Conservation (phyloP, 73 alveolate genomes). For the Paramecium sonneborni region DNA sequence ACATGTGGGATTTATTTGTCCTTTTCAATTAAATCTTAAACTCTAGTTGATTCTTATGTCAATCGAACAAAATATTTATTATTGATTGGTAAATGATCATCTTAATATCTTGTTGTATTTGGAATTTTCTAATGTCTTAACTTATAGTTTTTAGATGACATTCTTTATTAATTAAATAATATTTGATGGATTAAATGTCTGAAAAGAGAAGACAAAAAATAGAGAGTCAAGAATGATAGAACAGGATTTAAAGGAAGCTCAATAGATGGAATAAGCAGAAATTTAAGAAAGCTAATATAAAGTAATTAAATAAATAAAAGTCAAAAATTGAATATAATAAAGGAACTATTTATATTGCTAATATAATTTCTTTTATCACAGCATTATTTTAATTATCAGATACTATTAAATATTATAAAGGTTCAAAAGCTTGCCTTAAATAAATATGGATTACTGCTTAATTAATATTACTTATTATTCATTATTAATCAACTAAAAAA, state of each 20-base stretch:
- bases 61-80: background rate
- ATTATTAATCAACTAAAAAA: background rate
- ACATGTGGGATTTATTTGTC: background rate
- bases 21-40: background rate
- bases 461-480: background rate
- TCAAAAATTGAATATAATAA: background rate
- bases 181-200: background rate
- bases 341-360: background rate
- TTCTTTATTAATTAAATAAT: background rate
- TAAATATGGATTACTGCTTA: background rate
- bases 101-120: background rate
- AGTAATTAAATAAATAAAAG: background rate
- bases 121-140: background rate
- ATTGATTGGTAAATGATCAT: background rate
- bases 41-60: background rate
- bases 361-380: background rate
- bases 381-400: background rate
- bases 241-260: background rate
- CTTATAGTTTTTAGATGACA: conserved; percentile 40
- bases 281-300: background rate
- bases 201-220: background rate
- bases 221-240: background rate
- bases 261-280: background rate
- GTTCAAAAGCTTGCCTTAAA: background rate
- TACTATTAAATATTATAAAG: background rate